Percentiles rank a stretch among this genome's conserved stretches.
Evolutionary conservation across 2,329 filamentous ascomycete species (phyloP).

Genomic region (Paradendryphiella salina): DNA sequence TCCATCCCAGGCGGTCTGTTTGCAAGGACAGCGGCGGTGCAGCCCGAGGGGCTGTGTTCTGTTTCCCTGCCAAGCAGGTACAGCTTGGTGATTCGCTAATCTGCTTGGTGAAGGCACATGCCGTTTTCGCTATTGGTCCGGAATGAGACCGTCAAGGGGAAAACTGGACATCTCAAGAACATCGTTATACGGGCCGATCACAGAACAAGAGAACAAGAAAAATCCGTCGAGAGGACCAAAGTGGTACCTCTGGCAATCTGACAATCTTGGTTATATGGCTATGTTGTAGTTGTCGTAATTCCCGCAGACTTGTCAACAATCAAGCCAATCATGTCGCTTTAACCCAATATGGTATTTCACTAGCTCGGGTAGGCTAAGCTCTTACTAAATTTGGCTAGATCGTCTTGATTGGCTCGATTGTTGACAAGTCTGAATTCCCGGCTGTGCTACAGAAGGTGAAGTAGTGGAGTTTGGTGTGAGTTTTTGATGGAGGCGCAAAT

Average conservation of each 20-base stretch:
- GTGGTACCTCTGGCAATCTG: not conserved
- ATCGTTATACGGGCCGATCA: slow-evolving; percentile 14
- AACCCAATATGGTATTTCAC: too few species aligned
- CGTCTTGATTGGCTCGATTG: too few species aligned
- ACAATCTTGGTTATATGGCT: slow-evolving; percentile 6
- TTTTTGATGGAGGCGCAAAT: slow-evolving; percentile 1
- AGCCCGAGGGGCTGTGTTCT: slow-evolving; percentile 24
- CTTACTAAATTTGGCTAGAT: too few species aligned
- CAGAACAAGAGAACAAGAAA: slow-evolving; percentile 1
- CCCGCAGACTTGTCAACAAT: too few species aligned
- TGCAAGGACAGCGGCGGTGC: slow-evolving; percentile 10
- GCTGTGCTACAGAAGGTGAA: slow-evolving; percentile 19
- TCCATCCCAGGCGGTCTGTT: slow-evolving; percentile 50
- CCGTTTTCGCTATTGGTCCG: slow-evolving; percentile 12
- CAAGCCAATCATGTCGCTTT: too few species aligned
- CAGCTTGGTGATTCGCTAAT: slow-evolving; percentile 21
- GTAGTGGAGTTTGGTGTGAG: not conserved
- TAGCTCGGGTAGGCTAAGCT: too few species aligned
- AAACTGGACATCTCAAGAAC: not conserved
- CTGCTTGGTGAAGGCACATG: slow-evolving; percentile 27
- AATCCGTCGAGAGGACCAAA: not conserved
- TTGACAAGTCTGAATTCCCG: too few species aligned
- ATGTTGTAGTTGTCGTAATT: slow-evolving; percentile 23
- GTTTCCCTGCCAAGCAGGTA: slow-evolving; percentile 22
- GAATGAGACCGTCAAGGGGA: slow-evolving; percentile 19